phyloP scores from a whole-genome alignment of 495 filamentous ascomycete genomes.

The Zalerion maritima region DNA sequence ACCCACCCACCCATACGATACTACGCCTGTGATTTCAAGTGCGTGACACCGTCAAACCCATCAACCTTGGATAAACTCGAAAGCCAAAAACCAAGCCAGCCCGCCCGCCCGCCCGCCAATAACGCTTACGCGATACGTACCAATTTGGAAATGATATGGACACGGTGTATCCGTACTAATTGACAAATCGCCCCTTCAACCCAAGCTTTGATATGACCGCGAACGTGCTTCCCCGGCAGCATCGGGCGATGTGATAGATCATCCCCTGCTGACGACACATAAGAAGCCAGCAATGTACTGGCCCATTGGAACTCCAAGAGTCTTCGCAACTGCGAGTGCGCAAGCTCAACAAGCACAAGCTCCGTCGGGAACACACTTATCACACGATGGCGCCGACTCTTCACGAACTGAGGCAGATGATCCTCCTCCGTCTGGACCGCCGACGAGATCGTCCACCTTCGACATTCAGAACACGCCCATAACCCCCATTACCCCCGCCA shows the following conservation, averaged over 20 bases:
- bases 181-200: too few relatives aligned
- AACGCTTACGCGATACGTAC: too few relatives aligned
- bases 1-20: too few relatives aligned
- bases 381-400: slow-evolving; percentile 33
- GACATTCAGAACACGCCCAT: slow-evolving; percentile 20
- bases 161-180: too few relatives aligned
- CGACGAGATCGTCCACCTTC: slow-evolving; percentile 11
- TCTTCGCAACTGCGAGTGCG: slow-evolving; percentile 57
- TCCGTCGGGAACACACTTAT: slow-evolving; percentile 22
- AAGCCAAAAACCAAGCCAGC: too few relatives aligned
- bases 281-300: slow-evolving; percentile 70
- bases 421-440: slow-evolving; percentile 7
- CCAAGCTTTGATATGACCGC: slow-evolving; percentile 4
- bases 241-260: slow-evolving; percentile 1
- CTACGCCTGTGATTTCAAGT: too few relatives aligned
- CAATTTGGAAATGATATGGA: too few relatives aligned
- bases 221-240: background rate
- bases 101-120: too few relatives aligned
- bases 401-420: too few relatives aligned
- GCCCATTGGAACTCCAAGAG: slow-evolving; percentile 80
- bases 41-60: too few relatives aligned
- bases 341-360: slow-evolving; percentile 31
- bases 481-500: slow-evolving; percentile 33
- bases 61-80: too few relatives aligned
- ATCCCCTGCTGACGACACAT: slow-evolving; percentile 9